Percentiles rank a stretch among this genome's conserved stretches.
phyloP scores from a whole-genome alignment of 805 yeast genomes.

The Cyberlindnera japonica region DNA sequence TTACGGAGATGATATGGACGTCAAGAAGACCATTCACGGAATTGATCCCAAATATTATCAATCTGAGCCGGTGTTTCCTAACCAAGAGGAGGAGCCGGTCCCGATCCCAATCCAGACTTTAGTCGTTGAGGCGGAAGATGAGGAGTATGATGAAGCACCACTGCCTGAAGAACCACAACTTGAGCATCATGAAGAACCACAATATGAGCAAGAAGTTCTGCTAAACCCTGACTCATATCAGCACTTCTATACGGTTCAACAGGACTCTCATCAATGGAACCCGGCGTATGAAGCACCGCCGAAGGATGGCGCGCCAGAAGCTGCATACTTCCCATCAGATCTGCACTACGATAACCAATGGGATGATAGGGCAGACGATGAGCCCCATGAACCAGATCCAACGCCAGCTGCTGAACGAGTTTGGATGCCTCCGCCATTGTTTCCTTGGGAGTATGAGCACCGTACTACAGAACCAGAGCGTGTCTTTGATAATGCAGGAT shows the following conservation, averaged over 20 bases:
- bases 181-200: constrained; percentile 1
- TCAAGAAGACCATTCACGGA: constrained; percentile 23
- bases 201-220: constrained; percentile 11
- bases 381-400: neutral
- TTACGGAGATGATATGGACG: constrained; percentile 16
- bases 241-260: constrained; percentile 19
- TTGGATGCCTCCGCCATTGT: constrained; percentile 23
- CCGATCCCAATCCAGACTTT: constrained; percentile 1
- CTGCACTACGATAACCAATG: constrained; percentile 19
- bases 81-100: constrained; percentile 1
- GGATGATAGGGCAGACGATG: constrained; percentile 11
- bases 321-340: constrained; percentile 23
- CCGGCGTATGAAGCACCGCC: constrained; percentile 45
- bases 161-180: neutral
- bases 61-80: constrained; percentile 3
- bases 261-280: constrained; percentile 35
- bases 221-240: constrained; percentile 24
- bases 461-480: constrained; percentile 20
- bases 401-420: constrained; percentile 3
- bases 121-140: neutral
- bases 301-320: constrained; percentile 27
- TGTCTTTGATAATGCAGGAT: constrained; percentile 18
- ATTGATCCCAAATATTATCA: constrained; percentile 22
- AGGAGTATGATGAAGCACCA: neutral
- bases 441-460: constrained; percentile 30